Evolutionary conservation across 306 rosid species (phyloP), one percentile per base, ranked within the genome.

Genomic region (Adenanthera pavonina): DNA sequence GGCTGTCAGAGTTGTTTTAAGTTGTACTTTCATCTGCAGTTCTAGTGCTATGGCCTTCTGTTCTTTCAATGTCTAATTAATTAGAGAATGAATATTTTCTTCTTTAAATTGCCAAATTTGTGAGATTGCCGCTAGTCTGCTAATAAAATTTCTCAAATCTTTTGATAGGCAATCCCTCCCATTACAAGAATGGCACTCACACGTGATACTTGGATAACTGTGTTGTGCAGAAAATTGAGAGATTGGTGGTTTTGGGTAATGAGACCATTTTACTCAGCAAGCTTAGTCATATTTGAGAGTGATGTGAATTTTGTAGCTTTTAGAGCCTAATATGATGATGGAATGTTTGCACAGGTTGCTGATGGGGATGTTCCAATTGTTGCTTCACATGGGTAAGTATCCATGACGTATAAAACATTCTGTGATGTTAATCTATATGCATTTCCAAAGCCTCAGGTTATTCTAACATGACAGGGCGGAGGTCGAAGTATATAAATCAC

Each of bases 191-290:
- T 94, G 97, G 99, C 99, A 72, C 98, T 96, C 78, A 96, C 99
- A 65, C 94, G 97, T 59, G 94, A 91, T 84, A 91, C 98, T 30
- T 96, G 99, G 99, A 86, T 96, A 86, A 96, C 99, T 0, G 95
- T 94, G 64, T 89, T 96, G 79, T 96, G 99, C 90, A 86, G 99
- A 86, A 96, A 96, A 91, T 87, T 96, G 89, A 92, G 97, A 87
- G 99, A 94, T 76, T 96, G 99, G 99, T 96, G 99, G 99, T 96
- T 89, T 83, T 96, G 99, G 99, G 99, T 96, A 94, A 86, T n/a
- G 76, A 56, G 35, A 71, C 72, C 62, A 51, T 76, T 69, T 76
- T 73, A 74, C 75, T 77, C 36, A 67, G 79, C 78, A 75, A 54
- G 52, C 81, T 81, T 67, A 25, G 30, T 25, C 30, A 41, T 80